A percentile compares a stretch with the other conserved stretches of the same genome.
These are phyloP conservation scores for Pleomassaria siparia DNA, from an alignment of 2,329 filamentous ascomycete genomes.

Conservation along the genomic window DNA sequence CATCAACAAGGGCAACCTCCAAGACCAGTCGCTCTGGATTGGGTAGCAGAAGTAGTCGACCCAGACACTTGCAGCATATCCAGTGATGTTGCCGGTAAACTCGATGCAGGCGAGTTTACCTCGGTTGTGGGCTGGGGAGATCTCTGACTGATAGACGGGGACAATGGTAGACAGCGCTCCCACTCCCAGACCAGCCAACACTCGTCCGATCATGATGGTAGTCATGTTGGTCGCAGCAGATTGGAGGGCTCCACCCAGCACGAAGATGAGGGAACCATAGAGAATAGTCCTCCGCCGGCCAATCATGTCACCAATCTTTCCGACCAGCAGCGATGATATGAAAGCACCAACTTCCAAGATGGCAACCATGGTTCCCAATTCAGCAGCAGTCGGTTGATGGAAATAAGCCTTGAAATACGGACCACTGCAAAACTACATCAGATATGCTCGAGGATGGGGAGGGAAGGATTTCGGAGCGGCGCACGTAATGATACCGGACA, in stretches of 20 bases:
- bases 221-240: constrained; percentile 78
- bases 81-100: constrained; percentile 95
- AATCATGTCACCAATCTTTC: constrained; percentile 86
- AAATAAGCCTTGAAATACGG: constrained; percentile 91
- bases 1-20: constrained; percentile 86
- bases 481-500: constrained; percentile 75
- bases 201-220: constrained; percentile 70
- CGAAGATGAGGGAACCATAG: constrained; percentile 89
- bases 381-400: constrained; percentile 78
- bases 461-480: constrained; percentile 32
- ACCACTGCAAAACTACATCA: constrained; percentile 60
- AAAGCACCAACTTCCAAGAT: constrained; percentile 94
- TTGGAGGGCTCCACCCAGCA: constrained; percentile 81
- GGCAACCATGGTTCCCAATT: constrained; percentile 96
- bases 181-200: constrained; percentile 54
- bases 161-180: constrained; percentile 55
- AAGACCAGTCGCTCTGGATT: constrained; percentile 82
- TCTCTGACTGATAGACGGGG: constrained; percentile 57
- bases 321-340: constrained; percentile 82
- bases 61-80: constrained; percentile 96
- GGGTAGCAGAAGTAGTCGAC: constrained; percentile 96
- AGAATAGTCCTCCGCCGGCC: constrained; percentile 87
- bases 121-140: constrained; percentile 90
- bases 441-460: constrained; percentile 23
- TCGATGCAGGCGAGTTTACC: constrained; percentile 97